Evolutionary conservation across 2,329 filamentous ascomycete species (phyloP).

Genomic region (Diaporthe citriasiana): DNA sequence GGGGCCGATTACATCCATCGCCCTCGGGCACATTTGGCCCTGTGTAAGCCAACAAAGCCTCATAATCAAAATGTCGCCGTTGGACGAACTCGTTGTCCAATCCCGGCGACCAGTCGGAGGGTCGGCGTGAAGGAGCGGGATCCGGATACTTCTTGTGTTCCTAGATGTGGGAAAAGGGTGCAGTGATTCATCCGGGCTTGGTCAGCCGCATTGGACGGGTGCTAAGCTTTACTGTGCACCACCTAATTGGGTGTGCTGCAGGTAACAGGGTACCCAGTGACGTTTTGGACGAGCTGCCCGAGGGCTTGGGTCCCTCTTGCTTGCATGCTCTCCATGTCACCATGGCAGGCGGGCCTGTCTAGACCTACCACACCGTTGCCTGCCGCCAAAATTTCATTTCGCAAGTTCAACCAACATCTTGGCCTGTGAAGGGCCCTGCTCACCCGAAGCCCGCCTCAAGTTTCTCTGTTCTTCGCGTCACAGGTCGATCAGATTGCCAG

Average conservation of each 20-base stretch:
- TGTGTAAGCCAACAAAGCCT: neutral
- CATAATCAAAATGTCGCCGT: neutral
- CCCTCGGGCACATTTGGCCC: neutral
- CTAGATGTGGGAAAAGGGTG: neutral
- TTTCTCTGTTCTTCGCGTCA: neutral
- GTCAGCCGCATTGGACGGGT: neutral
- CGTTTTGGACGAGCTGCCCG: conserved; percentile 3
- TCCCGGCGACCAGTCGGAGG: neutral
- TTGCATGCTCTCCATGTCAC: neutral
- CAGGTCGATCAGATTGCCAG: neutral
- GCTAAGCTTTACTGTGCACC: conserved; percentile 19
- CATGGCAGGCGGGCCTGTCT: conserved; percentile 24
- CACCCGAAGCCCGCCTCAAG: neutral
- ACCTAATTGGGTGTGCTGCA: conserved; percentile 4
- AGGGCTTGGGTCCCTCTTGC: conserved; percentile 8
- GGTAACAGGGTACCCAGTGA: neutral
- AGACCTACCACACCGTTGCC: conserved; percentile 10
- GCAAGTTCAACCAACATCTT: conserved; percentile 13
- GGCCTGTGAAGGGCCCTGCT: neutral
- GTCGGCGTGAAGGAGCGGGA: neutral
- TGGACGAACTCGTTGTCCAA: conserved; percentile 1
- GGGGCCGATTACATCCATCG: neutral
- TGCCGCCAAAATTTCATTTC: conserved; percentile 38
- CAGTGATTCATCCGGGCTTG: conserved; percentile 22
- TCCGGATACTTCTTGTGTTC: neutral